Evolutionary conservation across 2,329 filamentous ascomycete species (phyloP).

Genomic region (Tolypocladium album): DNA sequence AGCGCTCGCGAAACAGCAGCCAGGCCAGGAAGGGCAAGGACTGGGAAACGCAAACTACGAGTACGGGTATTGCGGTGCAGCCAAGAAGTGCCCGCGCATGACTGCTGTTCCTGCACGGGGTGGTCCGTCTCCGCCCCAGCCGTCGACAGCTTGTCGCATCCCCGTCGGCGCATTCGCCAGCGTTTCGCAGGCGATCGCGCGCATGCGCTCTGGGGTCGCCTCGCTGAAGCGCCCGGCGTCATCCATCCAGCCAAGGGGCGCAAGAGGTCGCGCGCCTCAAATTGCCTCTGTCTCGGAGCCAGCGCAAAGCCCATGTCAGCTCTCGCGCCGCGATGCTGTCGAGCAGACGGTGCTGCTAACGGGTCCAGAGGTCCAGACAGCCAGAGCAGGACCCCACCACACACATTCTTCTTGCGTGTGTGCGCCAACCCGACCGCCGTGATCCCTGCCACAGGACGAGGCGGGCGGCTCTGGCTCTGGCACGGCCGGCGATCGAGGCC

Average conservation of each 20-base stretch:
- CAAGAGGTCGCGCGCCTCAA: background rate
- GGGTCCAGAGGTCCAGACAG: background rate
- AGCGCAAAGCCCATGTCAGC: background rate
- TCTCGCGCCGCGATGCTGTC: background rate
- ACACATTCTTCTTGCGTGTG: background rate
- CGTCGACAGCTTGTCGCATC: background rate
- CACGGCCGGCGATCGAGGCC: slow-evolving; percentile 1
- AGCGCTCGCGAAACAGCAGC: background rate
- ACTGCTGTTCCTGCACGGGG: background rate
- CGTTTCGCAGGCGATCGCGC: background rate
- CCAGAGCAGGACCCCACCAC: background rate
- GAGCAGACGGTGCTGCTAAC: background rate
- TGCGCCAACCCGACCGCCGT: slow-evolving; percentile 2
- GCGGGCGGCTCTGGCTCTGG: slow-evolving; percentile 4
- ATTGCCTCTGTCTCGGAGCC: background rate
- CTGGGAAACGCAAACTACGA: background rate
- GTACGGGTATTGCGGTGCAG: background rate
- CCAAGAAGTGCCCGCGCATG: background rate
- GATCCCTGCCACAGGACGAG: slow-evolving; percentile 12
- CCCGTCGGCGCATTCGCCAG: background rate
- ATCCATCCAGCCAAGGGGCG: background rate
- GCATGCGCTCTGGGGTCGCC: background rate
- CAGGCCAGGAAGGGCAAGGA: background rate
- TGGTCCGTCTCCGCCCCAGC: background rate
- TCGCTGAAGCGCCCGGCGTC: background rate